Evolutionary conservation across 164 flowering plant species (phyloP).

Genomic region (Saururus chinensis): DNA sequence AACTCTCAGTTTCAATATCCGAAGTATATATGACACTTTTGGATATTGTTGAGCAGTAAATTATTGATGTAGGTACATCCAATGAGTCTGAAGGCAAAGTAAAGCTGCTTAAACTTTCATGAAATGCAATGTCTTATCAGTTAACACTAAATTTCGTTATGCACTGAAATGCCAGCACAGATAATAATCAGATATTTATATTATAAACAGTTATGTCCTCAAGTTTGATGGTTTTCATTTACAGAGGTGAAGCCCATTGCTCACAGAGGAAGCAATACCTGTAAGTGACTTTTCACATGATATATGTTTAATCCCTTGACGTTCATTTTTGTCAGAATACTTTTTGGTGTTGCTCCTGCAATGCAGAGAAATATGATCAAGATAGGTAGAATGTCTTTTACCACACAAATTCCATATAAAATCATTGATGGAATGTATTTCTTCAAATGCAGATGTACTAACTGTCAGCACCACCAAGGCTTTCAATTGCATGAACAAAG

Average conservation of each 20-base stretch:
- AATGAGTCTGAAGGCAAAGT: too few species aligned
- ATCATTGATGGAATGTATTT: background rate
- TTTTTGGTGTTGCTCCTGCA: slow-evolving; percentile 15
- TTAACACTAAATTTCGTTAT: too few species aligned
- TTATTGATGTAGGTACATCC: too few species aligned
- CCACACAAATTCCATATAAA: background rate
- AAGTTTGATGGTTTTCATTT: background rate
- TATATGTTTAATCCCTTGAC: slow-evolving; percentile 9
- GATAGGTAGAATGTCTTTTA: too few species aligned
- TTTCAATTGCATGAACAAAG: slow-evolving; percentile 55
- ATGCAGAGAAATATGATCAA: background rate
- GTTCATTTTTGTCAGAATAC: slow-evolving; percentile 7
- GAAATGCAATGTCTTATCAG: too few species aligned
- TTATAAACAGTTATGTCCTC: background rate
- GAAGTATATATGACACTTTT: too few species aligned
- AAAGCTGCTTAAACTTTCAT: too few species aligned
- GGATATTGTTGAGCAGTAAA: too few species aligned
- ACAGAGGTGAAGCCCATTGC: background rate
- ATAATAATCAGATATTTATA: background rate
- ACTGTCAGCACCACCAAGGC: slow-evolving; percentile 73
- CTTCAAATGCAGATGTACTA: slow-evolving; percentile 5
- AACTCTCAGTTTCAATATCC: too few species aligned
- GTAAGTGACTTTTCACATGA: slow-evolving; percentile 18
- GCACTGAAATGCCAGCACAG: too few species aligned
- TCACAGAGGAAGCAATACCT: slow-evolving; percentile 2